Conservation (phyloP, 1,139 yeast genomes). For the Yamadazyma trypodendri region DNA sequence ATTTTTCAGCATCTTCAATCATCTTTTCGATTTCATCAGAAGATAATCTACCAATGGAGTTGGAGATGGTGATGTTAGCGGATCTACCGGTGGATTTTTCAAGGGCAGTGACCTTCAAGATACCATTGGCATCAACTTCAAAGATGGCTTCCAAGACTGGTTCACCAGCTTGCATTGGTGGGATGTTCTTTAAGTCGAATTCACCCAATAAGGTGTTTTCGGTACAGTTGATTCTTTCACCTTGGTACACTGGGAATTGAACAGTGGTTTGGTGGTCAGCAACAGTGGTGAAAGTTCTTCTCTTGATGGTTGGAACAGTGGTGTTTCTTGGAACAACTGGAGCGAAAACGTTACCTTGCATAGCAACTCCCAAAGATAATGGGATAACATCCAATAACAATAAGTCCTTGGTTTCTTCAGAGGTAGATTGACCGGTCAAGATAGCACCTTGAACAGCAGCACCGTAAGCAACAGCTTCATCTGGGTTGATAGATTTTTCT, state of each 20-base stretch:
- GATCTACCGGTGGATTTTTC: slow-evolving; percentile 99
- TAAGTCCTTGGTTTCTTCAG: slow-evolving; percentile 74
- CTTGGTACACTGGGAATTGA: slow-evolving; percentile 92
- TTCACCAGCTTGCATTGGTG: slow-evolving; percentile 98
- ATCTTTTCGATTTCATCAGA: slow-evolving; percentile 97
- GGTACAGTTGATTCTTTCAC: slow-evolving; percentile 95
- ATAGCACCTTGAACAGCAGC: slow-evolving; percentile 99
- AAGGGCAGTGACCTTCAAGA: slow-evolving; percentile 97
- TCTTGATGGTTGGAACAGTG: slow-evolving; percentile 94
- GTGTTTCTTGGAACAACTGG: slow-evolving; percentile 96
- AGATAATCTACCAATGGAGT: slow-evolving; percentile 99
- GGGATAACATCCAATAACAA: slow-evolving; percentile 90
- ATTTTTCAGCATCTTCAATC: slow-evolving; percentile 98
- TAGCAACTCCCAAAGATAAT: slow-evolving; percentile 92
- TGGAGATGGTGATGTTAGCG: slow-evolving; percentile 98
- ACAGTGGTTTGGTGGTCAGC: slow-evolving; percentile 98
- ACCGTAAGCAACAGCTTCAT: slow-evolving; percentile 98
- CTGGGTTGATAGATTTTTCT: slow-evolving; percentile 96
- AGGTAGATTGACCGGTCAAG: slow-evolving; percentile 57
- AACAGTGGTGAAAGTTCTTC: slow-evolving; percentile 94
- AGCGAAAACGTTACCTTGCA: slow-evolving; percentile 98
- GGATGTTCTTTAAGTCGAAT: slow-evolving; percentile 92
- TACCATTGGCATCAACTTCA: slow-evolving; percentile 93
- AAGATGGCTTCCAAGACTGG: slow-evolving; percentile 97
- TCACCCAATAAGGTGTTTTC: slow-evolving; percentile 95